Evolutionary conservation across 371 early-diverging fungal genomes (phyloP).

Genomic region (Mucor irregularis): DNA sequence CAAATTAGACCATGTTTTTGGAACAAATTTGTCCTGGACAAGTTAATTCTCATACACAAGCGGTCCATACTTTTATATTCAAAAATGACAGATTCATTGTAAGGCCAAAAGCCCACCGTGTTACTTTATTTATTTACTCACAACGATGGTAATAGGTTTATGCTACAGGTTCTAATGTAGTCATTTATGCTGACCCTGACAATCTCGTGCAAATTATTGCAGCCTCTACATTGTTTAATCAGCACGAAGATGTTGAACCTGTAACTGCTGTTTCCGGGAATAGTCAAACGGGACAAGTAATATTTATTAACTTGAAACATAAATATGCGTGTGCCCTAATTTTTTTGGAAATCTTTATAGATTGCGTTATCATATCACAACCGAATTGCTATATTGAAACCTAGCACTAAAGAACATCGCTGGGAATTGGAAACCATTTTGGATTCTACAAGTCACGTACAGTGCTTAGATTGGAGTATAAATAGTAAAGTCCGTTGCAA

Average conservation of each 20-base stretch:
- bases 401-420: background rate
- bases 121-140: constrained; percentile 11
- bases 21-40: constrained; percentile 68
- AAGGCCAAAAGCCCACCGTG: constrained; percentile 10
- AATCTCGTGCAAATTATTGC: constrained; percentile 44
- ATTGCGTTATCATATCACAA: constrained; percentile 37
- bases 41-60: constrained; percentile 57
- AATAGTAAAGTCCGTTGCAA: constrained; percentile 41
- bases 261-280: constrained; percentile 39
- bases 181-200: constrained; percentile 48
- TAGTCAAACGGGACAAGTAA: constrained; percentile 37
- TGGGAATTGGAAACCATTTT: constrained; percentile 21
- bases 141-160: no score
- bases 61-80: constrained; percentile 50
- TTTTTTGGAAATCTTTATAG: constrained; percentile 19
- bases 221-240: constrained; percentile 11
- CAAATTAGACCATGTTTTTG: constrained; percentile 49
- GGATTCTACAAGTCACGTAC: constrained; percentile 11
- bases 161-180: constrained; percentile 49
- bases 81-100: constrained; percentile 57
- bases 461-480: constrained; percentile 47
- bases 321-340: background rate
- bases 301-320: background rate
- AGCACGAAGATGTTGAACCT: constrained; percentile 1
- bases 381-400: constrained; percentile 29